Conservation (phyloP, 352 stramenopile genomes). For the Globisporangium echinulatum region DNA sequence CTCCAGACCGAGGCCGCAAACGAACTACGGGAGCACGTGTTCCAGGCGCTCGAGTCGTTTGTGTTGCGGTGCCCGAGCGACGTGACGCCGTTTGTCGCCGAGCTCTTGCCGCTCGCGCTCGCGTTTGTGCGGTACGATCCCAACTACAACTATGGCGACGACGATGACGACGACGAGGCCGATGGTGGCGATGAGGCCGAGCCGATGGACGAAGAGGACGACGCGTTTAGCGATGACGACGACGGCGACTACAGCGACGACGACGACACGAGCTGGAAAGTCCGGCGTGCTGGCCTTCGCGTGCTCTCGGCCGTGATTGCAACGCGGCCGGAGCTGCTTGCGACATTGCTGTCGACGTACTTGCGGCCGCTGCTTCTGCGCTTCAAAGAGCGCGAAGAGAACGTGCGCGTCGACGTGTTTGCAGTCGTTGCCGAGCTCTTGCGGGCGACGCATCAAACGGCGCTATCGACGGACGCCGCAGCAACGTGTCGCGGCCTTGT, state of each 20-base stretch:
- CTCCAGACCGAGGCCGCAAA: conserved; percentile 92
- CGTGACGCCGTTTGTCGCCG: conserved; percentile 92
- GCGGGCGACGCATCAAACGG: conserved; percentile 49
- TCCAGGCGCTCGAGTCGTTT: conserved; percentile 97
- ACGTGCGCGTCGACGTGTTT: conserved; percentile 97
- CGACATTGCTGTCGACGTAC: conserved; percentile 81
- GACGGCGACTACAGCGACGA: conserved; percentile 91
- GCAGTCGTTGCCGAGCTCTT: conserved; percentile 92
- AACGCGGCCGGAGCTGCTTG: conserved; percentile 77
- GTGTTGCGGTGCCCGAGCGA: conserved; percentile 94
- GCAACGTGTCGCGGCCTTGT: conserved; percentile 41
- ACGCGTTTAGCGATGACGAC: conserved; percentile 71
- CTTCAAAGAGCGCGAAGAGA: conserved; percentile 98
- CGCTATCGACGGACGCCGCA: conserved; percentile 18
- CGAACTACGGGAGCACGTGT: conserved; percentile 97
- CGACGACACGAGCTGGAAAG: conserved; percentile 97
- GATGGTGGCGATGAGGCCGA: conserved; percentile 89
- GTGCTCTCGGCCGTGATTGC: conserved; percentile 92
- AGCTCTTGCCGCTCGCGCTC: conserved; percentile 87
- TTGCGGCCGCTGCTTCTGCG: conserved; percentile 77
- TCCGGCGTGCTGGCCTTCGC: conserved; percentile 87
- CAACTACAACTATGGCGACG: conserved; percentile 97
- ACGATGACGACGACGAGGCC: conserved; percentile 84
- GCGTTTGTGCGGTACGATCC: conserved; percentile 97
- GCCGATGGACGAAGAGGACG: conserved; percentile 79